phyloP scores from a whole-genome alignment of 768 basidiomycete species.

The Phylloporus sp. region DNA sequence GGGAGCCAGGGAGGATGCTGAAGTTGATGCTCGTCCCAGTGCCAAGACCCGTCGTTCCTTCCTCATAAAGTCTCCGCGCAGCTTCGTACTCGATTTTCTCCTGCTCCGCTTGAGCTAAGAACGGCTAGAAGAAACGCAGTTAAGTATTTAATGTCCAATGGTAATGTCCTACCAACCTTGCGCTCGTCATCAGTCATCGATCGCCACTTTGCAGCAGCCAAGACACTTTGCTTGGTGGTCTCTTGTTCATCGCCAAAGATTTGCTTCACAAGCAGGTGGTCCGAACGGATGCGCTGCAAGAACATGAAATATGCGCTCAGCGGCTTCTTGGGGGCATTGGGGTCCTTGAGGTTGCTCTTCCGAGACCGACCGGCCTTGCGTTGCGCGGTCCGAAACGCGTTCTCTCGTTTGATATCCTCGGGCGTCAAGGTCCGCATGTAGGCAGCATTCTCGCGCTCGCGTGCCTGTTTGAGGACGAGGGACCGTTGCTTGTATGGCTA shows the following conservation, averaged over 20 bases:
- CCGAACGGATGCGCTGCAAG: conserved; percentile 82
- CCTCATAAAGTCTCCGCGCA: conserved; percentile 81
- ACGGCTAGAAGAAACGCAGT: conserved; percentile 53
- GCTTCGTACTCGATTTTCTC: conserved; percentile 93
- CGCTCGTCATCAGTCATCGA: conserved; percentile 91
- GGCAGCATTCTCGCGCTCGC: conserved; percentile 74
- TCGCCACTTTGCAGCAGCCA: conserved; percentile 91
- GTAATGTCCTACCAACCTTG: conserved; percentile 52
- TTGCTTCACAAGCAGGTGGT: conserved; percentile 64
- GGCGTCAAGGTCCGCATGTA: conserved; percentile 89
- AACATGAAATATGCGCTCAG: conserved; percentile 95
- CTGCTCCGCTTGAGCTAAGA: conserved; percentile 88
- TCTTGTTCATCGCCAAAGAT: conserved; percentile 90
- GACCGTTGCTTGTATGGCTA: conserved; percentile 86
- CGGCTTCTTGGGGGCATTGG: conserved; percentile 95
- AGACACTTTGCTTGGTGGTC: conserved; percentile 90
- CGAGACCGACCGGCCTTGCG: conserved; percentile 90
- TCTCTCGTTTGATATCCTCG: conserved; percentile 93
- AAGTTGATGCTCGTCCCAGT: conserved; percentile 75
- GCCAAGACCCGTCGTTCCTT: conserved; percentile 62
- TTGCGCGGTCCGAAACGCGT: conserved; percentile 84
- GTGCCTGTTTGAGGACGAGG: conserved; percentile 75
- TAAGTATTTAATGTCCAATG: conserved; percentile 12
- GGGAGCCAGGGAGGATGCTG: conserved; percentile 69
- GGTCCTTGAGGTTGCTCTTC: conserved; percentile 93